phyloP scores from a whole-genome alignment of 495 filamentous ascomycete species.

The Neurospora discreta region DNA sequence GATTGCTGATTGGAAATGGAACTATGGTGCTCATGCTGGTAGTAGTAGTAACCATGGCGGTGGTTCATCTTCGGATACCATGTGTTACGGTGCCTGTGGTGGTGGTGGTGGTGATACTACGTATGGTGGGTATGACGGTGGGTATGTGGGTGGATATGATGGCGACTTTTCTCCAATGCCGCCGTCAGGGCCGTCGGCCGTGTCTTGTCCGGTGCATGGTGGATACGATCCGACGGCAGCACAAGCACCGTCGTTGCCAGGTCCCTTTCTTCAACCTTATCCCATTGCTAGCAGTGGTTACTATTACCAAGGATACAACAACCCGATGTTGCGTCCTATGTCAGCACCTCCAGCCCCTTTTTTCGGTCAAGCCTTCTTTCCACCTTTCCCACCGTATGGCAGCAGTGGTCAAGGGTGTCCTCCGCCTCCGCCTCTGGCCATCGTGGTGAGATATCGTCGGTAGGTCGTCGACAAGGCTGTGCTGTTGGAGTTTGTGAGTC shows the following conservation, averaged over 20 bases:
- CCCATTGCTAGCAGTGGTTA: not conserved
- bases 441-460: not conserved
- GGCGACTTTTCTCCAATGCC: not conserved
- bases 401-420: not conserved
- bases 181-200: not conserved
- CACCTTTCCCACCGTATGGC: not conserved
- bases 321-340: not conserved
- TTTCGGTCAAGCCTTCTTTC: not conserved
- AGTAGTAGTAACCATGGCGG: not conserved
- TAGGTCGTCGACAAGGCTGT: not conserved
- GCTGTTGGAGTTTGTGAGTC: not conserved
- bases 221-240: not conserved
- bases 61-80: not conserved
- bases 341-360: not conserved
- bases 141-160: not conserved
- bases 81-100: not conserved
- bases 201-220: not conserved
- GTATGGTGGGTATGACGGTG: not conserved
- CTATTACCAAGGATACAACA: not conserved
- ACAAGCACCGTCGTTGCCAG: not conserved
- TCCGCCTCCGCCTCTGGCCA: not conserved
- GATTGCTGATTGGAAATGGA: not conserved
- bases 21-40: not conserved
- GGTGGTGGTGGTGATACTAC: not conserved
- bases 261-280: not conserved